These are phyloP conservation scores for Penicillium paneum DNA, from an alignment of 2,329 filamentous ascomycete species.

Conservation along the genomic window DNA sequence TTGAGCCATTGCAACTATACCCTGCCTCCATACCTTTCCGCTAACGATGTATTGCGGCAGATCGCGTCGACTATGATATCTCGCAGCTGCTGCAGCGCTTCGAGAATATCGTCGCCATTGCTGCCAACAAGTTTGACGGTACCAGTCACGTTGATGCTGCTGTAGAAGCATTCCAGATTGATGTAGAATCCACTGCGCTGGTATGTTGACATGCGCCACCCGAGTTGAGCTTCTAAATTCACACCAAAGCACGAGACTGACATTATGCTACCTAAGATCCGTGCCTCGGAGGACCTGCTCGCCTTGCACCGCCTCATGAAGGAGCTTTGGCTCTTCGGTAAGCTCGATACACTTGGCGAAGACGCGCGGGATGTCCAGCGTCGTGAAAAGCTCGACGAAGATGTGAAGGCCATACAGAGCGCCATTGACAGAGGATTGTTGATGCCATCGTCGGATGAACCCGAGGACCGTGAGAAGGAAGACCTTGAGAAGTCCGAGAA, in stretches of 20 bases:
- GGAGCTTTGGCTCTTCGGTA: slow-evolving; percentile 65
- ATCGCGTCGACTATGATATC: slow-evolving; percentile 45
- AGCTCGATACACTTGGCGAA: slow-evolving; percentile 56
- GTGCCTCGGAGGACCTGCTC: slow-evolving; percentile 60
- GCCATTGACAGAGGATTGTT: slow-evolving; percentile 37
- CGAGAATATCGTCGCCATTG: slow-evolving; percentile 54
- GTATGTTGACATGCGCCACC: slow-evolving; percentile 36
- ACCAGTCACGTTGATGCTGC: slow-evolving; percentile 55
- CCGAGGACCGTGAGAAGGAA: neutral
- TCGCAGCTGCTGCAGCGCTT: slow-evolving; percentile 52
- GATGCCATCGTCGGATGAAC: slow-evolving; percentile 15
- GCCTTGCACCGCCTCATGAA: slow-evolving; percentile 61
- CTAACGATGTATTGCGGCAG: slow-evolving; percentile 24
- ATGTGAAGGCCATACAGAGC: slow-evolving; percentile 47
- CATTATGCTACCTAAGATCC: slow-evolving; percentile 45
- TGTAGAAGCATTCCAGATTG: slow-evolving; percentile 56
- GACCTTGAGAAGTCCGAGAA: neutral
- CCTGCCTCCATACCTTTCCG: too few relatives aligned
- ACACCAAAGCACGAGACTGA: neutral
- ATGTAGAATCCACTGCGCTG: slow-evolving; percentile 58
- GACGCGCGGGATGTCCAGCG: slow-evolving; percentile 41
- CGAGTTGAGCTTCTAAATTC: neutral
- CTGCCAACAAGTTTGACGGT: slow-evolving; percentile 42
- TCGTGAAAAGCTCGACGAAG: slow-evolving; percentile 46
- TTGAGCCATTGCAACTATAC: neutral